phyloP scores from a whole-genome alignment of 1,284 basidiomycete species.

The Marasmius oreades region DNA sequence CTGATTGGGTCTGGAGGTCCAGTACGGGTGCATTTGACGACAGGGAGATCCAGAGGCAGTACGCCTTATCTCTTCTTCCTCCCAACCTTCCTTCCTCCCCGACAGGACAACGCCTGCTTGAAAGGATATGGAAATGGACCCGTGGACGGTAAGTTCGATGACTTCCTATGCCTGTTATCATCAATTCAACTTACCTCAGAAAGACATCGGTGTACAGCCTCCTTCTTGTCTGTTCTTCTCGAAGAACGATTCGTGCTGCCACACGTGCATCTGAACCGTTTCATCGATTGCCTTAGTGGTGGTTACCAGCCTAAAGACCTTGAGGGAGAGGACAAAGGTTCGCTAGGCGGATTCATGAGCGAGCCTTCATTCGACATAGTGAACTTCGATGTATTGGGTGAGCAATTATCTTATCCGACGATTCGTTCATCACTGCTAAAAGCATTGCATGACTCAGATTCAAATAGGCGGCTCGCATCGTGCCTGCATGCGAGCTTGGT shows the following conservation, averaged over 20 bases:
- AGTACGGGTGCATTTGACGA: constrained; percentile 12
- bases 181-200: no score
- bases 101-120: not conserved
- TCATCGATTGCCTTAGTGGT: not conserved
- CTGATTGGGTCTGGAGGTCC: constrained; percentile 1
- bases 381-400: not conserved
- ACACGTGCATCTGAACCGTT: not conserved
- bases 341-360: not conserved
- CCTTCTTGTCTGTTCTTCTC: not conserved
- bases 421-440: no score
- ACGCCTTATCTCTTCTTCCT: constrained; percentile 1
- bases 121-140: constrained; percentile 8
- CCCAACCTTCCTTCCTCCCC: not conserved
- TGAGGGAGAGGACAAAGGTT: not conserved
- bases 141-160: constrained; percentile 7
- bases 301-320: not conserved
- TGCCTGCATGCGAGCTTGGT: not conserved
- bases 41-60: not conserved
- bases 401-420: not conserved
- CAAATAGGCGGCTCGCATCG: not conserved
- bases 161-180: no score
- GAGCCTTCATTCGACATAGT: not conserved
- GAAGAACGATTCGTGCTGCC: not conserved
- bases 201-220: constrained; percentile 1
- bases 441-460: not conserved